These are phyloP conservation scores for Capsella bursapastoris DNA, from an alignment of 345 rosid species.

Conservation along the genomic window DNA sequence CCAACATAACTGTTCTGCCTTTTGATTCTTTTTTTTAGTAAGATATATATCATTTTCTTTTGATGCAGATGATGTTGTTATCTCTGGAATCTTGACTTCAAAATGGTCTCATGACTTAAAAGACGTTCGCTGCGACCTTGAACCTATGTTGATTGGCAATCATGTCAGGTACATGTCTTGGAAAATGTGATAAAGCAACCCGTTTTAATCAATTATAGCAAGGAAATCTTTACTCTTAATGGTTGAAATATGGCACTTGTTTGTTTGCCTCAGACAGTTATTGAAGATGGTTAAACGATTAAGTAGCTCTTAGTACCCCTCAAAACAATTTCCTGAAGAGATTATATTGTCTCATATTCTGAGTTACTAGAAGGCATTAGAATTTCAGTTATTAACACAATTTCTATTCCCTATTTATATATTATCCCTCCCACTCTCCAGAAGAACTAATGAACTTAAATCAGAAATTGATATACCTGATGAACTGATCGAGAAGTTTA, in stretches of 20 bases:
- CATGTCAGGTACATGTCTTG: slow-evolving; percentile 68
- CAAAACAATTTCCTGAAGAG: neutral
- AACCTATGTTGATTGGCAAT: slow-evolving; percentile 83
- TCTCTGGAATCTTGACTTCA: slow-evolving; percentile 85
- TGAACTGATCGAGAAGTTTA: slow-evolving; percentile 66
- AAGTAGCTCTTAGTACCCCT: slow-evolving; percentile 17
- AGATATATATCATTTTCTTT: slow-evolving; percentile 4
- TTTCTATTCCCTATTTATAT: slow-evolving; percentile 12
- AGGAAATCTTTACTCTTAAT: neutral
- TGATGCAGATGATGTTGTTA: slow-evolving; percentile 78
- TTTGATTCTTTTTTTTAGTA: neutral
- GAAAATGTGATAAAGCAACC: neutral
- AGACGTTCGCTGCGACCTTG: slow-evolving; percentile 96
- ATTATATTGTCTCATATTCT: neutral
- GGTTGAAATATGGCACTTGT: neutral
- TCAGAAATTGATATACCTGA: slow-evolving; percentile 71
- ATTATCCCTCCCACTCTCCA: slow-evolving; percentile 32
- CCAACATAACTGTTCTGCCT: neutral
- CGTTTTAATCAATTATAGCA: neutral
- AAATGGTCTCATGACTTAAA: slow-evolving; percentile 94
- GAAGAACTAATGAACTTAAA: slow-evolving; percentile 90
- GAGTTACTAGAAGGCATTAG: neutral
- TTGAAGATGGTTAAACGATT: neutral
- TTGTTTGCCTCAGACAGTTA: neutral
- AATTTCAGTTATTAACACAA: slow-evolving; percentile 14